Conservation (phyloP, 2,329 filamentous ascomycete genomes). For the Alternaria arborescens region DNA sequence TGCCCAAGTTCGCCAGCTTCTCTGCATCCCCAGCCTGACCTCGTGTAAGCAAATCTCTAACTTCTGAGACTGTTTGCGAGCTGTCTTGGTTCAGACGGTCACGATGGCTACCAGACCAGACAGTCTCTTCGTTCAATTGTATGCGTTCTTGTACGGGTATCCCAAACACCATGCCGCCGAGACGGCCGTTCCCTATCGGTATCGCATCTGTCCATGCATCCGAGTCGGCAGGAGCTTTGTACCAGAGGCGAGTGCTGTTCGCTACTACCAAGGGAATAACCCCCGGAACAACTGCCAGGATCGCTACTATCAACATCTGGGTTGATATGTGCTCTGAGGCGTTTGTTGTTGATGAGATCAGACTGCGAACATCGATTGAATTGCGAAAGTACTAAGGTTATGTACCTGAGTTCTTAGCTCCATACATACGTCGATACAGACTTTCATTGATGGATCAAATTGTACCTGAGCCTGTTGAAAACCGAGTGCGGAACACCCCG, state of each 20-base stretch:
- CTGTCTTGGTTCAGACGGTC: slow-evolving; percentile 43
- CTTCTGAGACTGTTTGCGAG: slow-evolving; percentile 8
- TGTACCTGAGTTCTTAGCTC: not conserved
- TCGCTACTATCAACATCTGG: no score
- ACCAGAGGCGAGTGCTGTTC: slow-evolving; percentile 12
- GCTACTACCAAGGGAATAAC: not conserved
- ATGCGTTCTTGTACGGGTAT: slow-evolving; percentile 55
- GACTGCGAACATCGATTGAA: no score
- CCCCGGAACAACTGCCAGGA: not conserved
- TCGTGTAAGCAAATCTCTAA: slow-evolving; percentile 6
- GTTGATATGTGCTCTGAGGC: no score
- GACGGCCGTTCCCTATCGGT: slow-evolving; percentile 60
- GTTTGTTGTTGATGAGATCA: no score
- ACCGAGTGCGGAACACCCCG: not conserved
- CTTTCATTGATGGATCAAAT: slow-evolving; percentile 11
- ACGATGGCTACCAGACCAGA: slow-evolving; percentile 45
- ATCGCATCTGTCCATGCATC: slow-evolving; percentile 53
- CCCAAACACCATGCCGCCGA: slow-evolving; percentile 59
- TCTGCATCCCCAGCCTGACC: slow-evolving; percentile 5
- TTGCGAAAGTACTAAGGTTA: no score
- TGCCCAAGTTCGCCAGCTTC: slow-evolving; percentile 14
- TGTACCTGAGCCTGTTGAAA: not conserved
- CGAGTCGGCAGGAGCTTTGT: slow-evolving; percentile 1
- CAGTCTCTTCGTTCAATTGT: slow-evolving; percentile 59
- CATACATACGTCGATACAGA: not conserved